Evolutionary conservation across 306 rosid genomes (phyloP).

Genomic region (Cucumis melo): DNA sequence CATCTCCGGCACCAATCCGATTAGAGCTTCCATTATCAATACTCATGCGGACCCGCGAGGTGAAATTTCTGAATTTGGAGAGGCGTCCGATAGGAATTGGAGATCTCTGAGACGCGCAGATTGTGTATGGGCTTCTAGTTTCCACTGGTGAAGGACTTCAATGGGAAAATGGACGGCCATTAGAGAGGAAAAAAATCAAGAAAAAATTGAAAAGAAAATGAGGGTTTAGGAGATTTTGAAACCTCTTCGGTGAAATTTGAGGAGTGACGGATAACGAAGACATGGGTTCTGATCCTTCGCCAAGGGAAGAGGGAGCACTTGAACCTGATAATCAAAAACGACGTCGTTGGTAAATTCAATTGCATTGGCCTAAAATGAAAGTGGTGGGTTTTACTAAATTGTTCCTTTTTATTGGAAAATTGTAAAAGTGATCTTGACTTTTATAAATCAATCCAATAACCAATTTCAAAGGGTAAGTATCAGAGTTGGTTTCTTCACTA

Average conservation of each 20-base stretch:
- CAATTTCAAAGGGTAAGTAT: too few species aligned
- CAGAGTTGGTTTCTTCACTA: too few species aligned
- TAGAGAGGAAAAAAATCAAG: background rate
- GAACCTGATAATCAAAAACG: background rate
- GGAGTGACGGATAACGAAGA: conserved; percentile 7
- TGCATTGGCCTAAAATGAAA: background rate
- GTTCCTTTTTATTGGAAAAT: background rate
- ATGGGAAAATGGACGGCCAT: conserved; percentile 1
- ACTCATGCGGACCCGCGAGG: conserved; percentile 20
- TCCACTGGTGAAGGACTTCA: conserved; percentile 22
- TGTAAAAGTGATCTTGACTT: too few species aligned
- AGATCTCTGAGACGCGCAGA: conserved; percentile 18
- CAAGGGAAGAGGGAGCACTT: background rate
- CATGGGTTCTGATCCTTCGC: background rate
- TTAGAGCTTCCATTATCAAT: conserved; percentile 18
- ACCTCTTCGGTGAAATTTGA: conserved; percentile 24
- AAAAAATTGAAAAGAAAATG: background rate
- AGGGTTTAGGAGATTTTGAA: background rate
- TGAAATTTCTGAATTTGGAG: conserved; percentile 12
- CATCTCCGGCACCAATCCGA: conserved; percentile 40
- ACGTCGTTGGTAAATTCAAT: background rate
- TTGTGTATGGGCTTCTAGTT: conserved; percentile 16
- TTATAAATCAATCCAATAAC: too few species aligned
- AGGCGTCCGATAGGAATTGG: conserved; percentile 14
- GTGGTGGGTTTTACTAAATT: background rate